Evolutionary conservation across 2,329 filamentous ascomycete genomes (phyloP), one percentile per base, ranked within the genome.

Genomic region (Ophiostoma perfectum): DNA sequence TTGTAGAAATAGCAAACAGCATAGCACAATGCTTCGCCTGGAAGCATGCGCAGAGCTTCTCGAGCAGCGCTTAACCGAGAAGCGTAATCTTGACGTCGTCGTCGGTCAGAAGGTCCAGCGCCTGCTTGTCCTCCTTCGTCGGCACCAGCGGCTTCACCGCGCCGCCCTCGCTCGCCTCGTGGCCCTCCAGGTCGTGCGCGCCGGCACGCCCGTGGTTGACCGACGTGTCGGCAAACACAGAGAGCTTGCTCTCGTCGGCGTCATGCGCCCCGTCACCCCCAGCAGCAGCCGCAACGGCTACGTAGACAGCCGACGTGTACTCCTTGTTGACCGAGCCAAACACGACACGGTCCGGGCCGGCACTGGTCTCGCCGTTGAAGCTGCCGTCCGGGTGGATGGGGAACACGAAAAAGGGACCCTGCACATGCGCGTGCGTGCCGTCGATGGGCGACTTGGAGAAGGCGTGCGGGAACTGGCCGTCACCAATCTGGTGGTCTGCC

Each of bases 301-400:
- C 65, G 60, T 68, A 72, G 38, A 65, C 67, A 66, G 70, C 70
- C n/a, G 71, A 68, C 44, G 49, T 60, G 62, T 66, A 72, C 67
- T 70, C 71, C 63, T 63, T 70, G 52, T 64, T 14, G 18, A 72
- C 71, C 3, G 70, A 71, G n/a, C 70, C 71, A 45, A 72, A 71
- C 3, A 71, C 70, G 16, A 72, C 70, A 27, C 69, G 70, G 68
- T 72, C 71, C 0, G 66, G 39, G 16, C 69, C 68, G 14, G 68
- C 42, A 41, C 27, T 52, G 49, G 3, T n/a, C 36, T 45, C 63
- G 66, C 69, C 71, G 16, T 69, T 68, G 45, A 70, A 70, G 60
- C 27, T 66, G 27, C 65, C 62, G 12, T 66, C 66, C 41, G 58
- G 44, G 42, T 67, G 58, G 12, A 72, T 68, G 66, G 71, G 71